Base-by-base conservation (phyloP, 1,139 yeast species). In the Kurtzmaniella quercitrusa region DNA sequence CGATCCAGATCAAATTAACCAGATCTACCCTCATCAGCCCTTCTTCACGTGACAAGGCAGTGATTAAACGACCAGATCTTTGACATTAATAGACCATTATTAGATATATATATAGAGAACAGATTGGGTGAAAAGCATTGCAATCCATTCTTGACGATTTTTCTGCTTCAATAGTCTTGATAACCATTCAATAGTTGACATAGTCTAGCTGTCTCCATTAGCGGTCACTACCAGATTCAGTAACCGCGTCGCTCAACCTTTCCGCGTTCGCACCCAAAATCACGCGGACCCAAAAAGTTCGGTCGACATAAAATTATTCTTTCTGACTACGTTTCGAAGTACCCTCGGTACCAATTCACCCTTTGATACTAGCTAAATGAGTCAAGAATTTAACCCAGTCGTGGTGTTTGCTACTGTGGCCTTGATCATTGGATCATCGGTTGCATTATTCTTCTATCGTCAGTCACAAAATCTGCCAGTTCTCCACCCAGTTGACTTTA, bases 401-500 rank as follows among this genome's bases (percentile, higher is more conserved):
- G 47, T 65, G 42, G 56, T 69, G 3, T 55, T 73, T 48, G 68
- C 68, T 34, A 70, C 79, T 12, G 67, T 71, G 34, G 70, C 75
- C n/a, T 61, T 74, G 31, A 59, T 75, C 43, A 70, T 73, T 46
- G 50, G 62, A 12, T 52, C 69, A 21, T 63, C 66, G 37, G 66
- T 75, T 34, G 72, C 68, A 10, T 57, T 63, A 46, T 70, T 72
- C 54, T 66, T 59, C 41, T 48, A 66, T 43, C 65, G 66, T 48
- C 65, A 70, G 46, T 56, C 58, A 44, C 62, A 64, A 47, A 70
- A 67, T 52, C 15, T 14, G 6, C 77, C 81, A 31, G 84, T 82
- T 12, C 76, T 85, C 53, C 76, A 76, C 54, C 79, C 83, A 40
- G 85, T 79, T 51, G 77, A 77, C 48, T 90, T 83, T 66, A 83